Conservation (phyloP, 208 protist genomes). For the Acanthamoeba pearcei region DNA sequence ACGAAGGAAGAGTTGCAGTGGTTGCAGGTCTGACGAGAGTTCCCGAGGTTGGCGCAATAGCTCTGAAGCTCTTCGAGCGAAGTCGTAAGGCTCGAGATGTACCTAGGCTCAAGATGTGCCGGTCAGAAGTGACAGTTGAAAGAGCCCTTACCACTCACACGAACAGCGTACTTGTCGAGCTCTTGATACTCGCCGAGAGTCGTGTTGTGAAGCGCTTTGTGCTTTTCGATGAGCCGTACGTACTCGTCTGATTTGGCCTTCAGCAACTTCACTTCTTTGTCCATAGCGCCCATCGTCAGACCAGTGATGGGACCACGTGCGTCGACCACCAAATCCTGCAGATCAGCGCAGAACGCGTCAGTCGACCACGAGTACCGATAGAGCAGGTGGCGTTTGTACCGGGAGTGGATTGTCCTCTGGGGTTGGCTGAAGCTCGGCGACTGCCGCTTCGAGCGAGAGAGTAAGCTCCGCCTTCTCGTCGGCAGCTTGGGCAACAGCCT, state of each 20-base stretch:
- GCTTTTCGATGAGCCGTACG: background rate
- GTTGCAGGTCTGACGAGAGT: background rate
- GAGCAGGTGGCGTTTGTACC: too few species aligned
- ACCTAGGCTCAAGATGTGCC: background rate
- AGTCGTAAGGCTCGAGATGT: conserved; percentile 11
- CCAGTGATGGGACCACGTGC: background rate
- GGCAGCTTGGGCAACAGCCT: too few species aligned
- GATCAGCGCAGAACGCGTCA: background rate
- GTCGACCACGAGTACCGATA: background rate
- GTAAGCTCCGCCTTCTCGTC: too few species aligned
- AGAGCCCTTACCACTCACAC: too few species aligned
- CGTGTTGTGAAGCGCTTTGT: conserved; percentile 25
- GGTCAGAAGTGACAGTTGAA: background rate
- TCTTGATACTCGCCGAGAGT: conserved; percentile 14
- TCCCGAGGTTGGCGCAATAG: conserved; percentile 13
- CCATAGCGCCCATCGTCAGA: background rate
- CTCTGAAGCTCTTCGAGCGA: conserved; percentile 43
- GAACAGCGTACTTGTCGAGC: conserved; percentile 30
- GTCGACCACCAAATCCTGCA: background rate
- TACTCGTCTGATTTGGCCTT: conserved; percentile 2
- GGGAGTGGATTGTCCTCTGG: too few species aligned
- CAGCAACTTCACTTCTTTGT: background rate
- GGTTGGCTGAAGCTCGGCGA: too few species aligned
- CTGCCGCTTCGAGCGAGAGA: too few species aligned
- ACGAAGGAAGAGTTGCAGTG: background rate